A percentile compares a stretch with the other conserved stretches of the same genome.
These are phyloP conservation scores for Dicorynia guianensis DNA, from an alignment of 306 rosid species.

Conservation along the genomic window DNA sequence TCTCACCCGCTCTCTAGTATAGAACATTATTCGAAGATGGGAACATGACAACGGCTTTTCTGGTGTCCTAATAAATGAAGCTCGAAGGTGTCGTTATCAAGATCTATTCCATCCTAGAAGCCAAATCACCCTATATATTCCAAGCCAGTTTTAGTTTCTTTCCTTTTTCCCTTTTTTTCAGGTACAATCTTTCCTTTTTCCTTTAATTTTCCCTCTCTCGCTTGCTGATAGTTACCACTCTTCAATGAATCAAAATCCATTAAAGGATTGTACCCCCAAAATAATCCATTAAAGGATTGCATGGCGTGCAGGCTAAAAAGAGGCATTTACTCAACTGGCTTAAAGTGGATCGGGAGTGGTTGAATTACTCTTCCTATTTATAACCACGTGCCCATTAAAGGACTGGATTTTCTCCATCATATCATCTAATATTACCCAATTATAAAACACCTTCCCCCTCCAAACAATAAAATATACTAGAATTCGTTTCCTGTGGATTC, in stretches of 20 bases:
- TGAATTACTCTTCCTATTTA: slow-evolving; percentile 42
- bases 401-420: slow-evolving; percentile 42
- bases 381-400: slow-evolving; percentile 27
- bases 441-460: too few relatives aligned
- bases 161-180: slow-evolving; percentile 7
- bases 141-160: slow-evolving; percentile 23
- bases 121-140: slow-evolving; percentile 21
- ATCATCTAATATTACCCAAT: slow-evolving; percentile 17
- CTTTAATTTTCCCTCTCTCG: neutral
- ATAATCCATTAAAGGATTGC: slow-evolving; percentile 50
- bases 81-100: slow-evolving; percentile 51
- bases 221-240: neutral
- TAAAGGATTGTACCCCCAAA: slow-evolving; percentile 43
- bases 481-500: slow-evolving; percentile 34
- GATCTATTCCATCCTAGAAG: slow-evolving; percentile 45
- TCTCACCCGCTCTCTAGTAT: too few relatives aligned
- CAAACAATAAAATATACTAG: slow-evolving; percentile 7
- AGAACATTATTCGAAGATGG: too few relatives aligned
- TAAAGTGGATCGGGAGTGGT: slow-evolving; percentile 42
- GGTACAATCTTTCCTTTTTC: neutral
- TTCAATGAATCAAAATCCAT: slow-evolving; percentile 60
- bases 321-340: slow-evolving; percentile 38
- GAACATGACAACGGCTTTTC: too few relatives aligned
- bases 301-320: slow-evolving; percentile 39
- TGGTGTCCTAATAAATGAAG: slow-evolving; percentile 38